These are phyloP conservation scores for Xerocomus brunneocitrinus DNA, from an alignment of 768 basidiomycete species.

Conservation along the genomic window DNA sequence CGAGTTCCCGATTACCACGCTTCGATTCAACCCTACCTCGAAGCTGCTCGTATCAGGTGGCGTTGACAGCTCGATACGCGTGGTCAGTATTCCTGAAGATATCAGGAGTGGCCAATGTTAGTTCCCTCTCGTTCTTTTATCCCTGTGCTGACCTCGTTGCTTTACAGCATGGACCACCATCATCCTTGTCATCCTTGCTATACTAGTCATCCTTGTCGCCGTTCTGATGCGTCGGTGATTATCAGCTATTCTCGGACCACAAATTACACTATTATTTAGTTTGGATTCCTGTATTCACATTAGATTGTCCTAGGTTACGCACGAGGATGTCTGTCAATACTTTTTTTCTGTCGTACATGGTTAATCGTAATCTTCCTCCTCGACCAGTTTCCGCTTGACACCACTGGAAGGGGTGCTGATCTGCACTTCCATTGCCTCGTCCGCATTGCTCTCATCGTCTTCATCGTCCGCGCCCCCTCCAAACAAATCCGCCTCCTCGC, in stretches of 20 bases:
- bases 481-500: slow-evolving; percentile 75
- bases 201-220: slow-evolving; percentile 42
- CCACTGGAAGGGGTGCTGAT: slow-evolving; percentile 52
- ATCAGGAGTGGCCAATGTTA: slow-evolving; percentile 46
- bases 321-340: neutral
- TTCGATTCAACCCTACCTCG: slow-evolving; percentile 83
- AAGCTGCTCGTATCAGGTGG: slow-evolving; percentile 84
- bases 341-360: neutral
- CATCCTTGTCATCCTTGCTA: slow-evolving; percentile 38
- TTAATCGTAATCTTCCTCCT: slow-evolving; percentile 85
- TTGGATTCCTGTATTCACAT: slow-evolving; percentile 22
- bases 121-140: slow-evolving; percentile 29
- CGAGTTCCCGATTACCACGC: slow-evolving; percentile 87
- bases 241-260: neutral
- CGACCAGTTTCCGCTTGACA: slow-evolving; percentile 73
- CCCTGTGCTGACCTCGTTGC: slow-evolving; percentile 28
- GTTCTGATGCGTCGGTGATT: slow-evolving; percentile 33
- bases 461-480: slow-evolving; percentile 67
- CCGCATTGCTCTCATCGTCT: slow-evolving; percentile 52
- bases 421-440: slow-evolving; percentile 75
- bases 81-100: slow-evolving; percentile 66
- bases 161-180: slow-evolving; percentile 37
- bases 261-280: neutral
- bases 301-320: slow-evolving; percentile 15
- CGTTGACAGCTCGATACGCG: slow-evolving; percentile 81